Evolutionary conservation across 2,329 filamentous ascomycete species (phyloP).

Genomic region (Alternaria ventricosa): DNA sequence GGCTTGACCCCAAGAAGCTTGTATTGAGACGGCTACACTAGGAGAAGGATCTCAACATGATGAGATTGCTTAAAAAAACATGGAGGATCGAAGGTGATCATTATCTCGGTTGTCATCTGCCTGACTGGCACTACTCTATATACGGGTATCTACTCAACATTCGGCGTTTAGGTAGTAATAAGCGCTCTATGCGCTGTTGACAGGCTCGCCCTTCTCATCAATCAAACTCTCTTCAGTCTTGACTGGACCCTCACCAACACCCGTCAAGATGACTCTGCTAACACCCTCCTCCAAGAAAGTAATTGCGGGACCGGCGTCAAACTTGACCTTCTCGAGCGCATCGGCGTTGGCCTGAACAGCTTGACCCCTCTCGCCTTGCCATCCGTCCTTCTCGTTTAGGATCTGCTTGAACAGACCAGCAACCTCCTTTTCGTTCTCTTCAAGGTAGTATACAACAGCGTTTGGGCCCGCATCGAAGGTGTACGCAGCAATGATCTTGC

Average conservation of each 20-base stretch:
- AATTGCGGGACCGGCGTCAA: conserved; percentile 50
- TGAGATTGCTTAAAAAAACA: too few relatives aligned
- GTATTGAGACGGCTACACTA: too few relatives aligned
- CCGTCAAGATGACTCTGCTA: conserved; percentile 86
- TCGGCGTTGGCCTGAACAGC: conserved; percentile 57
- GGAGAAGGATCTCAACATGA: too few relatives aligned
- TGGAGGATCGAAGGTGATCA: too few relatives aligned
- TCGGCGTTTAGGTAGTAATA: too few relatives aligned
- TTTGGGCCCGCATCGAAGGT: conserved; percentile 98
- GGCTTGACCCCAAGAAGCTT: too few relatives aligned
- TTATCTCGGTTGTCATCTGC: too few relatives aligned
- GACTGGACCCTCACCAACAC: conserved; percentile 86
- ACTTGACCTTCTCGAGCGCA: conserved; percentile 68
- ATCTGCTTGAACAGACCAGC: conserved; percentile 78
- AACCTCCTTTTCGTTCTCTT: conserved; percentile 75
- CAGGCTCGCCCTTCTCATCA: conserved; percentile 60
- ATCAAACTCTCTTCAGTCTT: conserved; percentile 81
- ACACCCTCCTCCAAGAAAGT: conserved; percentile 74
- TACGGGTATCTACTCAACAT: conserved; percentile 10
- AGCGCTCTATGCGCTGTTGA: conserved; percentile 22
- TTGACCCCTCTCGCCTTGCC: conserved; percentile 65
- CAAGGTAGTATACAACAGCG: conserved; percentile 93
- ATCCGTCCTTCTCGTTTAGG: conserved; percentile 70
- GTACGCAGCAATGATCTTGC: conserved; percentile 85
- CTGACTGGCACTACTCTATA: too few relatives aligned